A percentile compares a stretch with the other conserved stretches of the same genome.
These are phyloP conservation scores for Quercus rubra DNA, from an alignment of 306 rosid species.

Conservation along the genomic window DNA sequence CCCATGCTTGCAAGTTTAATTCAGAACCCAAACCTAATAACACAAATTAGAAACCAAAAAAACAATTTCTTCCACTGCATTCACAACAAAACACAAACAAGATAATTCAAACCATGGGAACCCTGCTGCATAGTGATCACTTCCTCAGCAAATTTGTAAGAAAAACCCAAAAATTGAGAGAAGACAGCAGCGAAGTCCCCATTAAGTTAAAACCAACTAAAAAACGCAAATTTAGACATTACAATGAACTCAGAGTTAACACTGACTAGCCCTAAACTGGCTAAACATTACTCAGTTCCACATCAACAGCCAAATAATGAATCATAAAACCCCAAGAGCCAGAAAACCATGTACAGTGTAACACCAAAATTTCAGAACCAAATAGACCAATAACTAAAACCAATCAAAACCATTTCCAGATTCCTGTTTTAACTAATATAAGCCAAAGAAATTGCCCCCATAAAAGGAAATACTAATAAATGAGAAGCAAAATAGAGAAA, in stretches of 20 bases:
- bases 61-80: neutral
- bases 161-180: neutral
- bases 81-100: neutral
- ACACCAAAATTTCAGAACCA: neutral
- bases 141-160: neutral
- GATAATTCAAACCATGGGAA: conserved; percentile 1
- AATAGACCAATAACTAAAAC: neutral
- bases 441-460: conserved; percentile 22
- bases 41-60: neutral
- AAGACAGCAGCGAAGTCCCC: neutral
- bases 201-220: neutral
- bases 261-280: neutral
- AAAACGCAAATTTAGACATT: neutral
- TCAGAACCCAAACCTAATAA: neutral
- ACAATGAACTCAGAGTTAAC: neutral
- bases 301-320: neutral
- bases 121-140: conserved; percentile 9
- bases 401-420: conserved; percentile 25
- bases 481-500: neutral
- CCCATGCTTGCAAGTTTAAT: neutral
- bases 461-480: neutral
- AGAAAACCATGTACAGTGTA: neutral
- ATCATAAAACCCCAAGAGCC: conserved; percentile 5
- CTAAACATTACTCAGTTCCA: neutral
- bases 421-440: conserved; percentile 19